Evolutionary conservation across 2,329 filamentous ascomycete species (phyloP).

Genomic region (Colletotrichum karsti): DNA sequence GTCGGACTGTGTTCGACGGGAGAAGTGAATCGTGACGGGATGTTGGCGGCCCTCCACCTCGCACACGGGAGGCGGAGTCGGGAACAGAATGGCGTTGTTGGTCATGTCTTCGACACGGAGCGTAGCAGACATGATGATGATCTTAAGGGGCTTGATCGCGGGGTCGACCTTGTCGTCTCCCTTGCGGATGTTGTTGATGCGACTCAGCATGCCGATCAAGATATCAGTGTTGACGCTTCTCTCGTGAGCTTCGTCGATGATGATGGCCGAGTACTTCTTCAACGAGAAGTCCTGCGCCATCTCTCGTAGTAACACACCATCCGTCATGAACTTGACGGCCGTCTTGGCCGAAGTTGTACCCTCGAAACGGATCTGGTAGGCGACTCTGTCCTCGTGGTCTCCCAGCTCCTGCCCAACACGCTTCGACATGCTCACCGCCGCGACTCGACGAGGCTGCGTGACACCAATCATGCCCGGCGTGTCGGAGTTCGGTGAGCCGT

Average conservation of each 20-base stretch:
- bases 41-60: constrained; percentile 93
- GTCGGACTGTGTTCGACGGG: constrained; percentile 82
- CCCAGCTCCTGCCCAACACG: constrained; percentile 89
- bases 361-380: constrained; percentile 96
- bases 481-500: constrained; percentile 79
- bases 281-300: constrained; percentile 89
- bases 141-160: constrained; percentile 80
- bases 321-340: constrained; percentile 98
- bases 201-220: constrained; percentile 94
- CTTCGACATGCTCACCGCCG: constrained; percentile 95
- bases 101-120: constrained; percentile 90
- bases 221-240: constrained; percentile 98
- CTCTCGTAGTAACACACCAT: constrained; percentile 93
- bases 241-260: constrained; percentile 98
- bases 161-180: constrained; percentile 78
- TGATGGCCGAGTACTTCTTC: constrained; percentile 88
- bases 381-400: constrained; percentile 78
- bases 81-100: constrained; percentile 83
- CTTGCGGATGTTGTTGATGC: constrained; percentile 85
- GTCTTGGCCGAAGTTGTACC: constrained; percentile 82
- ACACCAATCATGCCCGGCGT: constrained; percentile 94
- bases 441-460: constrained; percentile 93
- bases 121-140: constrained; percentile 98
- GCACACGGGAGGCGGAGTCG: constrained; percentile 80
- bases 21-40: constrained; percentile 89